These are phyloP conservation scores for Erysiphe pulchra DNA, from an alignment of 2,329 filamentous ascomycete species.

Conservation along the genomic window DNA sequence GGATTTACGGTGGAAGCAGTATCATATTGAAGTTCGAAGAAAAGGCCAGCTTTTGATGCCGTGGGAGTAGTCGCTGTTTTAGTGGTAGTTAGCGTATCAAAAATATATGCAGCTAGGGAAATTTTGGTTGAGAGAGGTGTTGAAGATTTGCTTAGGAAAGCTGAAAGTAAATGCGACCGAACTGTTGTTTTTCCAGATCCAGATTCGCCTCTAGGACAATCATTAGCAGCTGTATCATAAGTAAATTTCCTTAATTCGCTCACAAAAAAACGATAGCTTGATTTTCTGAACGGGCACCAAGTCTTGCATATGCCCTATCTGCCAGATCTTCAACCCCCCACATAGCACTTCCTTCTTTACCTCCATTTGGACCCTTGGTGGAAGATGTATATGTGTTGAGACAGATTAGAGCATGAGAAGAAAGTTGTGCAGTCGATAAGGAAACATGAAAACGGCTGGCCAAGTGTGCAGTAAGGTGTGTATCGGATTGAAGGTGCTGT, in stretches of 20 bases:
- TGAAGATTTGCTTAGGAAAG: conserved; percentile 68
- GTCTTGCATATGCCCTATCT: conserved; percentile 55
- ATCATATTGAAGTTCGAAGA: conserved; percentile 93
- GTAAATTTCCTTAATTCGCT: conserved; percentile 17
- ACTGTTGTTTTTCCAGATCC: conserved; percentile 91
- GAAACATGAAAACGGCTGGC: conserved; percentile 81
- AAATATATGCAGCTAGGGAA: conserved; percentile 80
- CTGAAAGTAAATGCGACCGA: conserved; percentile 64
- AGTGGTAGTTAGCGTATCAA: conserved; percentile 87
- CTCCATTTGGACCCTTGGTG: conserved; percentile 67
- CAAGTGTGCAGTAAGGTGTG: conserved; percentile 56
- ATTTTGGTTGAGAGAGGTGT: conserved; percentile 85
- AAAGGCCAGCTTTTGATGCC: conserved; percentile 83
- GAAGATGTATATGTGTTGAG: conserved; percentile 90
- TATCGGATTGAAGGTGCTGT: conserved; percentile 54
- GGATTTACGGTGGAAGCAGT: conserved; percentile 64
- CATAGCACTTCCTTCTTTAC: conserved; percentile 75
- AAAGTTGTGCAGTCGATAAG: conserved; percentile 65
- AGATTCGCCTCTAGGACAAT: conserved; percentile 52
- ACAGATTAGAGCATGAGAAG: conserved; percentile 72
- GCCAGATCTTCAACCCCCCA: conserved; percentile 83
- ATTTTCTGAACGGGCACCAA: conserved; percentile 76
- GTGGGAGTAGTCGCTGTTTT: conserved; percentile 91
- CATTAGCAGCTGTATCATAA: conserved; percentile 2
- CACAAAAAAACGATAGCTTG: conserved; percentile 85